phyloP scores from a whole-genome alignment of 768 basidiomycete genomes.

The Collybiopsis luxurians region DNA sequence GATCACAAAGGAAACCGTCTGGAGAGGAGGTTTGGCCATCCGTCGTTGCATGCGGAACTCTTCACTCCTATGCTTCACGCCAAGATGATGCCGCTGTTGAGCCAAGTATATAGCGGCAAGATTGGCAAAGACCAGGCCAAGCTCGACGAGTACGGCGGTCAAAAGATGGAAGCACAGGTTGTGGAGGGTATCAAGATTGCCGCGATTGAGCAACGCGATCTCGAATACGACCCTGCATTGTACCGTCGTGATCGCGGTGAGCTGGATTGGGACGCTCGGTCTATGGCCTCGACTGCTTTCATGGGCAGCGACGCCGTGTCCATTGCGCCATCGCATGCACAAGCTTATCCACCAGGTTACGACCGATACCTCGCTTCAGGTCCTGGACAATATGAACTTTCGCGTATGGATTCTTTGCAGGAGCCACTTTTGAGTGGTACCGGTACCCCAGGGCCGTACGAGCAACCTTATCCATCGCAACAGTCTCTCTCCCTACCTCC shows the following conservation, averaged over 20 bases:
- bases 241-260: conserved; percentile 84
- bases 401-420: conserved; percentile 54
- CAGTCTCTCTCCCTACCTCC: conserved; percentile 41
- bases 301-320: conserved; percentile 44
- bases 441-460: conserved; percentile 28
- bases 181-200: conserved; percentile 82
- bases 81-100: conserved; percentile 77
- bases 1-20: conserved; percentile 74
- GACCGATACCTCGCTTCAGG: conserved; percentile 57
- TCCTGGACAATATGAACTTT: conserved; percentile 48
- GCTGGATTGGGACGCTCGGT: conserved; percentile 83
- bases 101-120: conserved; percentile 75
- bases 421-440: conserved; percentile 55
- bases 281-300: conserved; percentile 59
- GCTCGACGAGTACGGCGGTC: conserved; percentile 75
- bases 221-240: conserved; percentile 78
- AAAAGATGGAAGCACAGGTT: conserved; percentile 70
- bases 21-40: conserved; percentile 93
- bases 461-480: conserved; percentile 34
- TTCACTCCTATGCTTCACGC: conserved; percentile 89
- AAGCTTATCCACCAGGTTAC: conserved; percentile 42
- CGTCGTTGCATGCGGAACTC: conserved; percentile 81
- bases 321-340: conserved; percentile 35
- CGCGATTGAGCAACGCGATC: conserved; percentile 72
- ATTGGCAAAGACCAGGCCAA: conserved; percentile 61